Percentiles rank a stretch among this genome's conserved stretches.
phyloP scores from a whole-genome alignment of 306 rosid species.

The Mucuna pruriens region DNA sequence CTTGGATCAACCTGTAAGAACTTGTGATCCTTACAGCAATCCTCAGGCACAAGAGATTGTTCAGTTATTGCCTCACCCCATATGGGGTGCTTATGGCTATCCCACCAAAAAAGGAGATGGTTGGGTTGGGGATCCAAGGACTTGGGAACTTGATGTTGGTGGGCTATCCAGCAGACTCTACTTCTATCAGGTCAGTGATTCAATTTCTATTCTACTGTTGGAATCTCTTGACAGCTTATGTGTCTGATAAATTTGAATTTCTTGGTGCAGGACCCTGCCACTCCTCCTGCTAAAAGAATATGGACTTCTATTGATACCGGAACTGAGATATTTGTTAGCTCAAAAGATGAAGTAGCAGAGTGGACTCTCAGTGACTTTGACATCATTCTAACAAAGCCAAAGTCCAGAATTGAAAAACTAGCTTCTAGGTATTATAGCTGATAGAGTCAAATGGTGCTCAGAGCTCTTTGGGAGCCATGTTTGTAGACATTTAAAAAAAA shows the following conservation, averaged over 20 bases:
- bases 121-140: slow-evolving; percentile 64
- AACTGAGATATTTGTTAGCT: slow-evolving; percentile 57
- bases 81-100: slow-evolving; percentile 63
- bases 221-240: not conserved
- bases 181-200: slow-evolving; percentile 60
- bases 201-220: not conserved
- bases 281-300: slow-evolving; percentile 56
- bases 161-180: slow-evolving; percentile 53
- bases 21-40: slow-evolving; percentile 70
- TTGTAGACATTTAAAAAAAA: no score
- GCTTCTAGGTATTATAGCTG: not conserved
- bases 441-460: no score
- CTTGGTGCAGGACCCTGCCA: slow-evolving; percentile 63
- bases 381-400: slow-evolving; percentile 30
- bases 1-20: slow-evolving; percentile 50
- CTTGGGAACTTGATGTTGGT: slow-evolving; percentile 82
- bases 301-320: slow-evolving; percentile 67
- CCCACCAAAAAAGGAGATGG: slow-evolving; percentile 65
- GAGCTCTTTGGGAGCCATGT: not conserved
- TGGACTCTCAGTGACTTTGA: slow-evolving; percentile 65
- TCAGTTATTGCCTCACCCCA: slow-evolving; percentile 70
- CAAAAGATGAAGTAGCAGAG: slow-evolving; percentile 55
- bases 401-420: not conserved
- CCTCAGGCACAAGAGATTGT: slow-evolving; percentile 75
- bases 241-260: not conserved